Base-by-base conservation (phyloP, 371 early-diverging fungal species). In the Thermomucor indicae-seudaticae region DNA sequence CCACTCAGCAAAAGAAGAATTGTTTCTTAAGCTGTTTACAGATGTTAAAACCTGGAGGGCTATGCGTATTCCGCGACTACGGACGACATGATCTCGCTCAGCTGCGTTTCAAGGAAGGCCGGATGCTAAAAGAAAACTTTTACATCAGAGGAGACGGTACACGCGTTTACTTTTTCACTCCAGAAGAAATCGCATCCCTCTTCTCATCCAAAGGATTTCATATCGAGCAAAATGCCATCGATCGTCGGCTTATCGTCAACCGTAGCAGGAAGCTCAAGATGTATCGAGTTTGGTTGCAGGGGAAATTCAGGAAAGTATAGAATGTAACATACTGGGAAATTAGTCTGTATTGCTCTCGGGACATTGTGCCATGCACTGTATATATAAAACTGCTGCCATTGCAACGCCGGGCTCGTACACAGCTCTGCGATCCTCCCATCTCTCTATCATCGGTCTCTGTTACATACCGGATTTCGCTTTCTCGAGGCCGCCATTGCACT, bases 271-370 rank as follows among this genome's bases (percentile, higher is more conserved):
- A 94, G 66, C 70, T 98, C 28, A 96, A 97, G 67, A 99, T 99
- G 99, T 93, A 96, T 62, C 81, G 99, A 4, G 85, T 90, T 3
- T 99, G 98, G 99, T 64, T 98, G 19, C 99, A 99, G 64, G 92
- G 90, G 52, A 96, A 95, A 71, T 93, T 97, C 65, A 71, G 85
- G 49, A 96, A 94, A 66, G n/a, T n/a, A n/a, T n/a, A n/a, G n/a
- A n/a, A n/a, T n/a, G n/a, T n/a, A n/a, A n/a, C n/a, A n/a, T n/a
- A n/a, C n/a, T n/a, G n/a, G n/a, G n/a, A n/a, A n/a, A n/a, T n/a
- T n/a, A n/a, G n/a, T n/a, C n/a, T n/a, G n/a, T n/a, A n/a, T n/a
- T n/a, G n/a, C n/a, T n/a, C n/a, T n/a, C n/a, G n/a, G n/a, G n/a
- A 3, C 11, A 37, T 32, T 32, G 37, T 37, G 10, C 16, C 37